These are phyloP conservation scores for Venustampulla echinocandica DNA, from an alignment of 495 filamentous ascomycete species.

Conservation along the genomic window DNA sequence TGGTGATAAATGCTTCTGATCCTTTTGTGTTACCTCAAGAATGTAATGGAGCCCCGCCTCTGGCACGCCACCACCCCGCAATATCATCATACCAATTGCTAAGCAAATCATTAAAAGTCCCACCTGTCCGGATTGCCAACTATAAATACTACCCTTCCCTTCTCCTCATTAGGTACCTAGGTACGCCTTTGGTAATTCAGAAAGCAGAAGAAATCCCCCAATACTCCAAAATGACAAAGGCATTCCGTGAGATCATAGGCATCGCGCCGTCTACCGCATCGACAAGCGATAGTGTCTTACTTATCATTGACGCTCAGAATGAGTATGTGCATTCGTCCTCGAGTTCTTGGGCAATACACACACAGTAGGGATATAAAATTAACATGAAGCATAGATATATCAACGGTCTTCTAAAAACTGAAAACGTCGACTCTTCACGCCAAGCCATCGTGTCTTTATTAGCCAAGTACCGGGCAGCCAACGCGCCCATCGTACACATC, in stretches of 20 bases:
- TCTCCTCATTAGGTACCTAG: too few relatives aligned
- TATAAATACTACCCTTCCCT: too few relatives aligned
- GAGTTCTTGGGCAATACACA: background rate
- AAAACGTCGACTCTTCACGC: slow-evolving; percentile 37
- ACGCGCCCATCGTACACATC: slow-evolving; percentile 49
- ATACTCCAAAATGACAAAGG: slow-evolving; percentile 27
- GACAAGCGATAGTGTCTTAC: slow-evolving; percentile 41
- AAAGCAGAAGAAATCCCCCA: too few relatives aligned
- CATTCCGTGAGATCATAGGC: slow-evolving; percentile 44
- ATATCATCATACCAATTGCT: too few relatives aligned
- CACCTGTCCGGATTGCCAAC: too few relatives aligned
- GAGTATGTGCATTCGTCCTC: slow-evolving; percentile 16
- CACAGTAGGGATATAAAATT: background rate
- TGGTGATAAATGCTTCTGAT: too few relatives aligned
- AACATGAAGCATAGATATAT: slow-evolving; percentile 44
- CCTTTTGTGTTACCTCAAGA: too few relatives aligned
- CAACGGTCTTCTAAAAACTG: slow-evolving; percentile 39
- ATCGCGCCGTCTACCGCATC: slow-evolving; percentile 39
- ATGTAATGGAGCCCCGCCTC: too few relatives aligned
- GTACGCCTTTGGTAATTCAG: too few relatives aligned
- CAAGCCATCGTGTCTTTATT: slow-evolving; percentile 41
- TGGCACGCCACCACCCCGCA: too few relatives aligned
- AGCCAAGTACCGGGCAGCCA: slow-evolving; percentile 38
- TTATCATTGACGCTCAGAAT: slow-evolving; percentile 54
- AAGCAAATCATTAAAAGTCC: too few relatives aligned